Base-by-base conservation (phyloP, 331 rosid genomes). In the Malus hybrid region DNA sequence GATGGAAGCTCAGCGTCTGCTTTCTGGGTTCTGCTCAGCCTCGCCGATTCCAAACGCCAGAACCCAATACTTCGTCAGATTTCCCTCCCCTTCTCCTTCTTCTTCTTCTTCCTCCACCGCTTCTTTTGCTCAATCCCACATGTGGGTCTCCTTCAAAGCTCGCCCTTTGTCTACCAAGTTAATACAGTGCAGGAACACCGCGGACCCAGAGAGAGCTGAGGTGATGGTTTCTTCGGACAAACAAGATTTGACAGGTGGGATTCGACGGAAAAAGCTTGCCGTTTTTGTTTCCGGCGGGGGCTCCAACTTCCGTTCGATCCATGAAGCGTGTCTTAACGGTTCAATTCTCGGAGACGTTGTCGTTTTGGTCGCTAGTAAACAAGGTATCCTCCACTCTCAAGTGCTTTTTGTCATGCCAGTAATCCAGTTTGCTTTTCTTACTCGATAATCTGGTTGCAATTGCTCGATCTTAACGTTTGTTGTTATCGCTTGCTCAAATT, bases 231-330 rank as follows among this genome's bases (percentile, higher is more conserved):
- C 56, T 14, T 44, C 50, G 50, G 50, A 44, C 3, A 56, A 34
- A 39, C 46, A 67, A 27, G 80, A 75, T 71, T 73, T 79, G n/a
- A 56, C 66, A 52, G 59, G 28, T 70, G 85, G 48, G 80, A 39
- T 86, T 56, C 80, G 82, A 46, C 81, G 82, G 74, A 94, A 92
- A 79, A 94, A 75, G 77, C 88, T 94, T 10, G 96, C 96, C 0
- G 85, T 87, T 76, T 94, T 94, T 60, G 99, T 94, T 39, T 94
- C 97, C 0, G 95, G 99, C 52, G 97, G 99, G 46, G 99, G 97
- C 65, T 94, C 97, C 6, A 94, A 94, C 89, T 94, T 92, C 73
- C 83, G 86, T 39, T 88, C 93, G 7, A 90, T 94, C 78, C 85
- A 90, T 3, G 88, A 88, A 73, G 95, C 97, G 3, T 82, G 92